Percentiles rank a stretch among this genome's conserved stretches.
Conservation (phyloP, 2,329 filamentous ascomycete species). For the Alternaria triticina region DNA sequence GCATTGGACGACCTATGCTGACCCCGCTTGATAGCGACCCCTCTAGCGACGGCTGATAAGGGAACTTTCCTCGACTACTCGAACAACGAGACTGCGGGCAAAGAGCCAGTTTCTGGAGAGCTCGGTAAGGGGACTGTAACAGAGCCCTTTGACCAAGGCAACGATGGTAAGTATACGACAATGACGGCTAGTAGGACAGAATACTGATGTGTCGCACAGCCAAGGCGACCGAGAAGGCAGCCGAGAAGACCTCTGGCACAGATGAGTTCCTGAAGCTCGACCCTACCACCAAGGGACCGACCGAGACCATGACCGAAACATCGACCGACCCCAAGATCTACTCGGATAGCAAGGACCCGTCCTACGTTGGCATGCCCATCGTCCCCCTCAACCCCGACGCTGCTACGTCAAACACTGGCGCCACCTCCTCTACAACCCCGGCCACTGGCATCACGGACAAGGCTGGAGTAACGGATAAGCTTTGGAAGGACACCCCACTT, state of each 20-base stretch:
- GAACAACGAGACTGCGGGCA: constrained; percentile 48
- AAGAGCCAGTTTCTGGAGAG: constrained; percentile 77
- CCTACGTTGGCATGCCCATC: constrained; percentile 23
- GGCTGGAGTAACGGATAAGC: constrained; percentile 32
- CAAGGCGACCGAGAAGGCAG: constrained; percentile 6
- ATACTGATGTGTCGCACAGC: constrained; percentile 6
- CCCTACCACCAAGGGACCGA: constrained; percentile 12
- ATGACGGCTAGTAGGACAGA: neutral
- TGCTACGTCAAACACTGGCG: constrained; percentile 22
- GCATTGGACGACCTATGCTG: constrained; percentile 1
- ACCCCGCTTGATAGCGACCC: constrained; percentile 17
- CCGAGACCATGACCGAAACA: constrained; percentile 2
- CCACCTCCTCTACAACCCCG: constrained; percentile 31
- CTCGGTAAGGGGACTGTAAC: constrained; percentile 69
- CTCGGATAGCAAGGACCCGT: constrained; percentile 19
- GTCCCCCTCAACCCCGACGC: constrained; percentile 26
- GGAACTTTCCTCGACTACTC: constrained; percentile 11
- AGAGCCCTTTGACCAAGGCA: constrained; percentile 82
- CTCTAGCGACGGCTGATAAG: constrained; percentile 17
- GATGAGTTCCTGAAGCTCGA: constrained; percentile 25
- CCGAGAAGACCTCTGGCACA: constrained; percentile 7
- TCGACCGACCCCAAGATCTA: constrained; percentile 15
- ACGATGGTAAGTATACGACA: constrained; percentile 45
- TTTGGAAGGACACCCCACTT: constrained; percentile 37
- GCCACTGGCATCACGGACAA: constrained; percentile 39